Base-by-base conservation (phyloP, 805 yeast species). In the Candida nonsorbophila region DNA sequence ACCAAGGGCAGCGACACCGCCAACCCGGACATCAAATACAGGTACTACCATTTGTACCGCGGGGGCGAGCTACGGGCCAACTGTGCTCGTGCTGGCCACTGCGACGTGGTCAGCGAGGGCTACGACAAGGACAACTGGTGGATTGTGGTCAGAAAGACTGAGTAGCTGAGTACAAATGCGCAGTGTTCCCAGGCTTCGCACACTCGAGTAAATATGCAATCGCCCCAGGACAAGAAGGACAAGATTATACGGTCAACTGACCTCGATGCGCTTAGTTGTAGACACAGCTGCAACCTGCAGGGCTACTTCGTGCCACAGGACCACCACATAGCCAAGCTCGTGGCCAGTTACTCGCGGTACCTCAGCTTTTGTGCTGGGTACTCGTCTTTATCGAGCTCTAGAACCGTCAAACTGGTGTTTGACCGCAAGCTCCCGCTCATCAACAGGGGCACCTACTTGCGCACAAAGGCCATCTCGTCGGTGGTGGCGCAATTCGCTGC, bases 101-200 rank as follows among this genome's bases (percentile, higher is more conserved):
- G 62, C 27, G 41, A 32, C 4, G 65, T 88, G 1, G 66, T 82
- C 0, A 75, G 71, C 16, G 61, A 72, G 24, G 98, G 98, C 1
- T 92, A 90, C 49, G 97, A 92, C 51, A 75, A 72, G 48, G 98
- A 90, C 50, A 90, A 90, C 47, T 92, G 97, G 97, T 90, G 95
- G 84, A 55, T 55, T 2, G 49, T 63, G 2, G 37, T 33, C 24
- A 40, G 34, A 42, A 47, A 40, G 28, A 24, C n/a, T 37, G 32
- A 29, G 15, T 14, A 29, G 22, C 10, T 6, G 20, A 18, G 10
- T 18, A 7, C 7, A 18, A 18, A 7, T 18, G 10, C 7, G 20
- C 10, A 18, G 20, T 18, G 7, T 18, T 7, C 10, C 7, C 7
- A 18, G 7, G n/a, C n/a, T n/a, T n/a, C n/a, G n/a, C 24, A 11